phyloP scores from a whole-genome alignment of 2,329 filamentous ascomycete species.

The Paraphaeosphaeria minitans region DNA sequence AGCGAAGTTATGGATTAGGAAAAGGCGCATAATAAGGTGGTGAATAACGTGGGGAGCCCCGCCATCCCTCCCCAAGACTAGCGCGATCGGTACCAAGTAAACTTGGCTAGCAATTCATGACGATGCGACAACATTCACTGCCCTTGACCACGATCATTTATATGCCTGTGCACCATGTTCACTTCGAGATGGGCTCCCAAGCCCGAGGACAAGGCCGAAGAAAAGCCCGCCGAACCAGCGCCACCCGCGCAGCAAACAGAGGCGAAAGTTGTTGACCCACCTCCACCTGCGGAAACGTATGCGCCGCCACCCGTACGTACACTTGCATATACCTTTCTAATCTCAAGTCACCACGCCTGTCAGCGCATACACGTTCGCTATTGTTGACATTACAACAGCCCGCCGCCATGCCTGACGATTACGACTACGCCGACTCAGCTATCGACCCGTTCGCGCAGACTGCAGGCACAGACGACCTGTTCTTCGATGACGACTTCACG shows the following conservation, averaged over 20 bases:
- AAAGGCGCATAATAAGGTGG: too few species aligned
- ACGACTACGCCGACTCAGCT: conserved; percentile 34
- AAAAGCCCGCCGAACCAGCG: conserved; percentile 16
- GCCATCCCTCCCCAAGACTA: conserved; percentile 11
- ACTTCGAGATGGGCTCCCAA: conserved; percentile 42
- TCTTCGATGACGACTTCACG: conserved; percentile 58
- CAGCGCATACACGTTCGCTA: not conserved
- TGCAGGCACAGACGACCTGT: conserved; percentile 56
- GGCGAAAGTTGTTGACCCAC: conserved; percentile 14
- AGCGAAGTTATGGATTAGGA: too few species aligned
- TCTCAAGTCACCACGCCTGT: not conserved
- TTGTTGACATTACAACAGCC: conserved; percentile 15
- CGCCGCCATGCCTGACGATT: conserved; percentile 32
- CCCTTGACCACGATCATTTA: conserved; percentile 2
- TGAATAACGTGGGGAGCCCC: conserved; percentile 11
- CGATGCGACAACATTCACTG: conserved; percentile 1
- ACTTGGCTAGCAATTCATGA: conserved; percentile 6
- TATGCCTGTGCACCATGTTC: conserved; percentile 28
- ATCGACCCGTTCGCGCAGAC: conserved; percentile 56
- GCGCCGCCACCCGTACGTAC: conserved; percentile 19
- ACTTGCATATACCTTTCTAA: not conserved
- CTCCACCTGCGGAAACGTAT: conserved; percentile 17
- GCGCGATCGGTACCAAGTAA: conserved; percentile 1
- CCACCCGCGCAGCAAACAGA: conserved; percentile 9
- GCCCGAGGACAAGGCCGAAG: conserved; percentile 10